phyloP scores from a whole-genome alignment of 257 asterid species.

The Gardenia jasminoides region DNA sequence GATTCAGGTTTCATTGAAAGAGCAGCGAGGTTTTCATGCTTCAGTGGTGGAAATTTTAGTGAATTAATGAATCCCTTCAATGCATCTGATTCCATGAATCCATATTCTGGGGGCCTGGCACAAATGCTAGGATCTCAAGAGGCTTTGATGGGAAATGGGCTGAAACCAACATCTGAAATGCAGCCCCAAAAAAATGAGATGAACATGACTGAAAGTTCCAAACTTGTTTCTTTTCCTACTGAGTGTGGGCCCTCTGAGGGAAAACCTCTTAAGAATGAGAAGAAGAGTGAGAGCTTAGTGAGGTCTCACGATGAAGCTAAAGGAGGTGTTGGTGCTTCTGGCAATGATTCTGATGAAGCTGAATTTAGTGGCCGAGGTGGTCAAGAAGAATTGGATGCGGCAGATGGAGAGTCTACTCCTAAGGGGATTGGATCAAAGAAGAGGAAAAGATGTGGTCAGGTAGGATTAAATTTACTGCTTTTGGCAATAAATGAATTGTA shows the following conservation, averaged over 20 bases:
- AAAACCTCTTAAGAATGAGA: conserved; percentile 52
- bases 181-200: conserved; percentile 31
- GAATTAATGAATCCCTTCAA: conserved; percentile 52
- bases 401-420: conserved; percentile 40
- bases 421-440: conserved; percentile 57
- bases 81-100: conserved; percentile 34
- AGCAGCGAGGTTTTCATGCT: conserved; percentile 90
- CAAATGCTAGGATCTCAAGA: conserved; percentile 48
- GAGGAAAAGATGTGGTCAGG: conserved; percentile 79
- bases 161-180: conserved; percentile 24
- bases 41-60: conserved; percentile 68
- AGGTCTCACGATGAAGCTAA: conserved; percentile 48
- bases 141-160: conserved; percentile 32
- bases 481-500: not conserved
- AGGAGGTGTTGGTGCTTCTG: conserved; percentile 38
- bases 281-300: conserved; percentile 34
- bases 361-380: conserved; percentile 65
- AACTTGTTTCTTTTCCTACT: conserved; percentile 27
- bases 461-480: conserved; percentile 16
- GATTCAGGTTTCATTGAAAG: conserved; percentile 83
- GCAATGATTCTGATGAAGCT: conserved; percentile 63
- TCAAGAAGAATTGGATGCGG: conserved; percentile 51
- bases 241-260: conserved; percentile 32
- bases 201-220: conserved; percentile 36
- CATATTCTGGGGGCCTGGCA: conserved; percentile 38